Conservation (phyloP, 75 land plant species). For the Sequoiadendron giganteum region DNA sequence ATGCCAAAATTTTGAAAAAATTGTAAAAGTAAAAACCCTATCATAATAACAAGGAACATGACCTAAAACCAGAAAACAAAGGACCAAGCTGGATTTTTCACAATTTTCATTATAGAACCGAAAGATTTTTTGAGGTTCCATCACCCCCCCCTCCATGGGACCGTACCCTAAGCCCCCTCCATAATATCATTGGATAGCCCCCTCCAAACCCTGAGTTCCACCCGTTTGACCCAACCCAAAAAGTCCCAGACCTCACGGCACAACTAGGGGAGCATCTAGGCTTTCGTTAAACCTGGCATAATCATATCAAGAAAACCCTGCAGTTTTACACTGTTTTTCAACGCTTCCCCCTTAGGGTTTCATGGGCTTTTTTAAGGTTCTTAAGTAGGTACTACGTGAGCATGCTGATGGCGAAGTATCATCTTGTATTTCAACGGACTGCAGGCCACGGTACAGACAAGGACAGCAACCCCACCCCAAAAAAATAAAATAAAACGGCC, state of each 20-base stretch:
- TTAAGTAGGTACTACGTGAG: not conserved
- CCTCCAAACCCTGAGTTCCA: not conserved
- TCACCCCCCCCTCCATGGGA: too few species aligned
- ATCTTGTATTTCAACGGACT: slow-evolving; percentile 11
- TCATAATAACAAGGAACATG: too few species aligned
- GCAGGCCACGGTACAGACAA: slow-evolving; percentile 11
- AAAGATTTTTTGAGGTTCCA: too few species aligned
- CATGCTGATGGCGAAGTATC: slow-evolving; percentile 16
- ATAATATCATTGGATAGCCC: too few species aligned
- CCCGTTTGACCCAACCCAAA: not conserved
- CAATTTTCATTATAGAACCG: too few species aligned
- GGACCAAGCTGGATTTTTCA: too few species aligned
- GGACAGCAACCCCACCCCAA: not conserved
- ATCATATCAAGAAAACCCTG: not conserved
- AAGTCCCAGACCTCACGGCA: not conserved
- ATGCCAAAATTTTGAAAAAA: too few species aligned
- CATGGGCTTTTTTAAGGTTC: slow-evolving; percentile 9
- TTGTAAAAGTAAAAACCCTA: too few species aligned
- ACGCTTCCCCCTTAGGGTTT: slow-evolving; percentile 1
- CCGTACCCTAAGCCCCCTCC: too few species aligned
- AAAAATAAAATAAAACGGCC: not conserved
- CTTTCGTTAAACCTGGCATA: not conserved
- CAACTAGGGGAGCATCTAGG: not conserved
- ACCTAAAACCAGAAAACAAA: too few species aligned
- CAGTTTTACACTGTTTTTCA: not conserved